Evolutionary conservation across 352 stramenopile species (phyloP).

Genomic region (Phytophthora vignae): DNA sequence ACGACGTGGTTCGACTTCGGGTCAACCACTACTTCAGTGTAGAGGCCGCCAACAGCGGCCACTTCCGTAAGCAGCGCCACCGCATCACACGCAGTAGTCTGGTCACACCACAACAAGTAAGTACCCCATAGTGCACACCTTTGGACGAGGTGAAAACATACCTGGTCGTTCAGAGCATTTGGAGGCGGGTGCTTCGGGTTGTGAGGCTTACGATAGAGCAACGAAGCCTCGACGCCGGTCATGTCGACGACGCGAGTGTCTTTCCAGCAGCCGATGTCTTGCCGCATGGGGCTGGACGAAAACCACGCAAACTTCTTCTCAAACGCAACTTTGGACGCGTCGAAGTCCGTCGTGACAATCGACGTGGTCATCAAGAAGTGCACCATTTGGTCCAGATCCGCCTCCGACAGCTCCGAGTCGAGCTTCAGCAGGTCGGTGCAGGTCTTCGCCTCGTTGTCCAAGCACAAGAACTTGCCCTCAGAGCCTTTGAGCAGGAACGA

Average conservation of each 20-base stretch:
- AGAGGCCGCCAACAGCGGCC: conserved; percentile 21
- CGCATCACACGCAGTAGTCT: conserved; percentile 39
- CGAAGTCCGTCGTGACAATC: conserved; percentile 62
- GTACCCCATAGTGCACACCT: not conserved
- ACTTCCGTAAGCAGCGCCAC: conserved; percentile 44
- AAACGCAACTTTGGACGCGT: conserved; percentile 50
- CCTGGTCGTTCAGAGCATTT: conserved; percentile 19
- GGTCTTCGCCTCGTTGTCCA: conserved; percentile 59
- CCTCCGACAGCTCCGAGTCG: conserved; percentile 33
- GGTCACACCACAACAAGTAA: conserved; percentile 1
- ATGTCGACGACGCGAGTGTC: conserved; percentile 60
- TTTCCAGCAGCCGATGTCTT: conserved; percentile 67
- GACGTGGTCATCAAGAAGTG: conserved; percentile 70
- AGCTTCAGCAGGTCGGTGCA: conserved; percentile 57
- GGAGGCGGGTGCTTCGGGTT: conserved; percentile 48
- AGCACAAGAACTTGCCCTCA: conserved; percentile 52
- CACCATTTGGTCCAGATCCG: conserved; percentile 62
- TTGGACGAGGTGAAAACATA: conserved; percentile 14
- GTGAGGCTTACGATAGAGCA: conserved; percentile 57
- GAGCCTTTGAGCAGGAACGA: conserved; percentile 68
- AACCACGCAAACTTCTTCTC: conserved; percentile 63
- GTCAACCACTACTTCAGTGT: conserved; percentile 47
- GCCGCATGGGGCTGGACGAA: conserved; percentile 39
- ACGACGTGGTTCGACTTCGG: conserved; percentile 55
- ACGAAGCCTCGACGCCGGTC: conserved; percentile 49